phyloP scores from a whole-genome alignment of 1,284 basidiomycete genomes.

The Trametes sp. region DNA sequence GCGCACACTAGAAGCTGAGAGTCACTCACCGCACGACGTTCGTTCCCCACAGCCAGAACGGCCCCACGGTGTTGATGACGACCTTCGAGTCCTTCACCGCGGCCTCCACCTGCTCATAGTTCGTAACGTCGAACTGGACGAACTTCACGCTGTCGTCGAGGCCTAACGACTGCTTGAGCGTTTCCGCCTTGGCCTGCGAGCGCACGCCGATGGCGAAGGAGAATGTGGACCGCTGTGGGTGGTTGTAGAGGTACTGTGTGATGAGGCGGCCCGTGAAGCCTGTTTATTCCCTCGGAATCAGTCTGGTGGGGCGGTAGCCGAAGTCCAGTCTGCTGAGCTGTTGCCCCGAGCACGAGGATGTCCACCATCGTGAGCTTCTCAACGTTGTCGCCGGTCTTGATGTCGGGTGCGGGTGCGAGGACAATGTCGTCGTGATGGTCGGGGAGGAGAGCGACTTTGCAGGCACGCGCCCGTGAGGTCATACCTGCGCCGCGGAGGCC shows the following conservation, averaged over 20 bases:
- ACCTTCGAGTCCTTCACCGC: slow-evolving; percentile 64
- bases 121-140: slow-evolving; percentile 60
- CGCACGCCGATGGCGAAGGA: slow-evolving; percentile 68
- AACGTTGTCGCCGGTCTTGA: too few species aligned
- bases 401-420: too few species aligned
- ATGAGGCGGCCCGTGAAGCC: slow-evolving; percentile 75
- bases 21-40: slow-evolving; percentile 62
- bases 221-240: slow-evolving; percentile 67
- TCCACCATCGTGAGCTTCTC: slow-evolving; percentile 45
- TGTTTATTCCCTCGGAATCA: slow-evolving; percentile 31
- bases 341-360: slow-evolving; percentile 71
- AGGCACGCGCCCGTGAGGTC: too few species aligned
- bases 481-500: too few species aligned
- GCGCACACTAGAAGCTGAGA: background rate
- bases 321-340: slow-evolving; percentile 44
- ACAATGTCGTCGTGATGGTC: too few species aligned
- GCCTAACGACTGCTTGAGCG: slow-evolving; percentile 50
- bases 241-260: slow-evolving; percentile 63
- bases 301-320: slow-evolving; percentile 22
- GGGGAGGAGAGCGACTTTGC: too few species aligned
- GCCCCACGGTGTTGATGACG: slow-evolving; percentile 73
- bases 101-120: slow-evolving; percentile 54
- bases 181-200: slow-evolving; percentile 60
- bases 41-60: slow-evolving; percentile 71
- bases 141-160: slow-evolving; percentile 51